These are phyloP conservation scores for Coemansia sp. DNA, from an alignment of 192 early-diverging fungal genomes.

Conservation along the genomic window DNA sequence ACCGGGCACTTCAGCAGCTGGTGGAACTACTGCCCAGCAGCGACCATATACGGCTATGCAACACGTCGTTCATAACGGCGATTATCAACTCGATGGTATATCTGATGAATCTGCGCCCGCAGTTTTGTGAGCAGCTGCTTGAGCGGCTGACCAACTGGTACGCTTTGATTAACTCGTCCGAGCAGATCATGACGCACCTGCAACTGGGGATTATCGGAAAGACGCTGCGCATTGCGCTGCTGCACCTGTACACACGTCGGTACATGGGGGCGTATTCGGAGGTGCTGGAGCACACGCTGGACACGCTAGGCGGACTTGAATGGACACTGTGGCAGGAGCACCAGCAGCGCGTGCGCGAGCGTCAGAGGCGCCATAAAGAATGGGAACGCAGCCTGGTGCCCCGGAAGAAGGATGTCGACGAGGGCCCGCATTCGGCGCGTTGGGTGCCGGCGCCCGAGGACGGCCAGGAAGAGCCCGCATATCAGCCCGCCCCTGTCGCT, in stretches of 20 bases:
- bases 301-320: conserved; percentile 38
- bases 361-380: conserved; percentile 12
- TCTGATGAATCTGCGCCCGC: conserved; percentile 45
- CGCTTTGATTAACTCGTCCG: conserved; percentile 38
- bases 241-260: conserved; percentile 31
- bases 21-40: conserved; percentile 41
- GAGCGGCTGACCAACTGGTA: conserved; percentile 42
- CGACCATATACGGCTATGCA: conserved; percentile 38
- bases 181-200: conserved; percentile 33
- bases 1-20: conserved; percentile 29
- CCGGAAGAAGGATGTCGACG: conserved; percentile 6
- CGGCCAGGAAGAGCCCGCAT: conserved; percentile 11
- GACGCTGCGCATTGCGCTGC: conserved; percentile 36
- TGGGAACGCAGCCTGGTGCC: conserved; percentile 13
- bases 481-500: conserved; percentile 19
- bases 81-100: conserved; percentile 43
- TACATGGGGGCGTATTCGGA: conserved; percentile 29
- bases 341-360: conserved; percentile 19
- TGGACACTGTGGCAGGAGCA: conserved; percentile 40
- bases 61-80: conserved; percentile 46
- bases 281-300: conserved; percentile 38
- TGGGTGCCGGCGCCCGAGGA: conserved; percentile 19
- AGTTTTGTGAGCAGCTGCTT: conserved; percentile 32
- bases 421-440: conserved; percentile 1
- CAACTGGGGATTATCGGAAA: conserved; percentile 39